These are phyloP conservation scores for Apiospora saccharicola DNA, from an alignment of 2,329 filamentous ascomycete genomes.

Conservation along the genomic window DNA sequence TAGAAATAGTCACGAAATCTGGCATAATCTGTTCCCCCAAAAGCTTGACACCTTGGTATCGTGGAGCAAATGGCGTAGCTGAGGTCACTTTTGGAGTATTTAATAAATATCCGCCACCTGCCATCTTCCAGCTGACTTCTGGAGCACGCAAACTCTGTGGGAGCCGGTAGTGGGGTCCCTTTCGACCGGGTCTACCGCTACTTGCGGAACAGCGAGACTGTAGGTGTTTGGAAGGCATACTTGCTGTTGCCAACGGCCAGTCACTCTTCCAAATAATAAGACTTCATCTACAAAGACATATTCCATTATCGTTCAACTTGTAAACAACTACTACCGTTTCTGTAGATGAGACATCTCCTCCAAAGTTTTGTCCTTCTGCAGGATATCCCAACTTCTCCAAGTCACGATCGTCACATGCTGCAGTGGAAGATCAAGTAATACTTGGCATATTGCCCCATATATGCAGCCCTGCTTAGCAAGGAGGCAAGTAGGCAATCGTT, in stretches of 20 bases:
- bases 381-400: background rate
- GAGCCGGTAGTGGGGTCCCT: background rate
- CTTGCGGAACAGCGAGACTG: background rate
- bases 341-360: background rate
- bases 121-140: background rate
- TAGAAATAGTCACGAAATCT: background rate
- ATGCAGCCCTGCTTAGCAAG: slow-evolving; percentile 1
- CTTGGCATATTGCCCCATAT: background rate
- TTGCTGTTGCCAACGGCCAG: background rate
- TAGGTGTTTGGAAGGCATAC: background rate
- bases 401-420: background rate
- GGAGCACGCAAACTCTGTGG: background rate
- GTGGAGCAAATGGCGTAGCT: background rate
- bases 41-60: slow-evolving; percentile 11
- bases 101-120: background rate
- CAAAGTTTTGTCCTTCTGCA: background rate
- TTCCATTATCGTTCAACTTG: too few species aligned
- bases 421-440: background rate
- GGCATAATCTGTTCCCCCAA: background rate
- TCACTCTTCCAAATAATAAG: background rate
- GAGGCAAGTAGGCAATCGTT: background rate
- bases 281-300: background rate
- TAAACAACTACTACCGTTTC: background rate
- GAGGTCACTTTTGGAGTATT: background rate
- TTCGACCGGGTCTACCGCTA: background rate